Percentiles rank a stretch among this genome's conserved stretches.
These are phyloP conservation scores for Batrachochytrium dendrobatidis DNA, from an alignment of 371 early-diverging fungal species.

Conservation along the genomic window DNA sequence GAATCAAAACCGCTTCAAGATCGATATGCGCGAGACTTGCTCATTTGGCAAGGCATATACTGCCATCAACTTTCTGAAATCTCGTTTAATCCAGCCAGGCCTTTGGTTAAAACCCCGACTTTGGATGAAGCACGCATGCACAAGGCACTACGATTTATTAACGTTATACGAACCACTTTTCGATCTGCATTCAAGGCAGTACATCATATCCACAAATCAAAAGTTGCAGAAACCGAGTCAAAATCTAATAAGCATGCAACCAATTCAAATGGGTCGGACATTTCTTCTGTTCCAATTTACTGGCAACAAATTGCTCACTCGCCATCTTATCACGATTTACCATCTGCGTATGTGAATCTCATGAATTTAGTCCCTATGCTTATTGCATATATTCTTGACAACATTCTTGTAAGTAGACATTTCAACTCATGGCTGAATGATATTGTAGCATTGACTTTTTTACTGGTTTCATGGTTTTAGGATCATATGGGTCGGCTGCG, in stretches of 20 bases:
- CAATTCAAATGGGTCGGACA: background rate
- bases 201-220: background rate
- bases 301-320: background rate
- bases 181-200: background rate
- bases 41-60: constrained; percentile 1
- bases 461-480: no score
- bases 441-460: no score
- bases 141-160: background rate
- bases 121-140: background rate
- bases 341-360: background rate
- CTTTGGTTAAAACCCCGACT: background rate
- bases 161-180: background rate
- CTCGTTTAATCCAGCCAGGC: background rate
- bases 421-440: no score
- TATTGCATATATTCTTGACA: background rate
- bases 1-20: background rate
- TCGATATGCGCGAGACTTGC: background rate
- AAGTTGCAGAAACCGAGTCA: background rate
- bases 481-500: background rate
- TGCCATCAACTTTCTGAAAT: background rate
- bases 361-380: background rate
- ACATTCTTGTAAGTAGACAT: no score
- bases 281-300: background rate
- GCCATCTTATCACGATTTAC: background rate
- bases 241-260: no score